Evolutionary conservation across 768 basidiomycete species (phyloP).

Genomic region (Tulasnella sp.): DNA sequence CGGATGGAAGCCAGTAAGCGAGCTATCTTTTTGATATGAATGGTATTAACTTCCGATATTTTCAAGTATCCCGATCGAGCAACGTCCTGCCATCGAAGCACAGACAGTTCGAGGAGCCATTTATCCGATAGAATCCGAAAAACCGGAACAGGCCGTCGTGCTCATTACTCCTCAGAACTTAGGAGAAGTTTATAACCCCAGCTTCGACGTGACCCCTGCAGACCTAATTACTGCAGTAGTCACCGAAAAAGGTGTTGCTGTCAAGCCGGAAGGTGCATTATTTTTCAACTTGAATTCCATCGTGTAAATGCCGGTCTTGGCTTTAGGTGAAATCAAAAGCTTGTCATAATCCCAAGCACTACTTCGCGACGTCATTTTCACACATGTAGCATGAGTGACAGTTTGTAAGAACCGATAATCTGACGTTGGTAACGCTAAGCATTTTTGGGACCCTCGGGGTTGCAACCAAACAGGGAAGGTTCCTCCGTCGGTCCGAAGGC

Average conservation of each 20-base stretch:
- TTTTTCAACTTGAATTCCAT: conserved; percentile 52
- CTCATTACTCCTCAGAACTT: conserved; percentile 65
- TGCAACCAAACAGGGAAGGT: too few relatives aligned
- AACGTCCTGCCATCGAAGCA: conserved; percentile 76
- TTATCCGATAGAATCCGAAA: conserved; percentile 36
- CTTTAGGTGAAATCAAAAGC: too few relatives aligned
- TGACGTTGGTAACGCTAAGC: too few relatives aligned
- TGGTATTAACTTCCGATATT: conserved; percentile 4
- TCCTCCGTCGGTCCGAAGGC: too few relatives aligned
- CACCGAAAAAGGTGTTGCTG: conserved; percentile 87
- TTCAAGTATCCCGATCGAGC: conserved; percentile 77
- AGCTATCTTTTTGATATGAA: not conserved
- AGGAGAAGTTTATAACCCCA: conserved; percentile 71
- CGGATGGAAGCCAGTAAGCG: conserved; percentile 48
- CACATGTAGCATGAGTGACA: too few relatives aligned
- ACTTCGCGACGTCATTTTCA: too few relatives aligned
- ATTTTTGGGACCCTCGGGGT: too few relatives aligned
- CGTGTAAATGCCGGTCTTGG: too few relatives aligned
- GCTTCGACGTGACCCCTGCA: conserved; percentile 93
- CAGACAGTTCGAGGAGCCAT: conserved; percentile 75
- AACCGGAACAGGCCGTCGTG: conserved; percentile 57
- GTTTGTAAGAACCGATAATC: too few relatives aligned
- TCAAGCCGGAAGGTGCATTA: conserved; percentile 43
- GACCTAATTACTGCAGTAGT: conserved; percentile 89
- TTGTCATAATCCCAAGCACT: too few relatives aligned